Evolutionary conservation across 306 rosid genomes (phyloP), one percentile per base, ranked within the genome.

Genomic region (Crotalaria pallida): DNA sequence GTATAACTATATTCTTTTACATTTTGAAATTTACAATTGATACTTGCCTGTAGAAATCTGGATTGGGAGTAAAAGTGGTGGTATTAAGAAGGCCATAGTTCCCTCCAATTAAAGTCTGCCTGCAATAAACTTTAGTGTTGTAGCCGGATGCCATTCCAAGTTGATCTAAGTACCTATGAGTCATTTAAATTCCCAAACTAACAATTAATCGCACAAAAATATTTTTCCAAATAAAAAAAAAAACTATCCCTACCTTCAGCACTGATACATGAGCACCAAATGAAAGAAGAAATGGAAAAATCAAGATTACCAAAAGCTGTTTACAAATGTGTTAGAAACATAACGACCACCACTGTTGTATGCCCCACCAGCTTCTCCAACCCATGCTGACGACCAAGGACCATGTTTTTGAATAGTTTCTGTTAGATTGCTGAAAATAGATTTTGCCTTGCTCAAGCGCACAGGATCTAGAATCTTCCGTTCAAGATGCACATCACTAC

Each of bases 311-410:
- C 99, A 94, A 76, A 94, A 94, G 88, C 96, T 88, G 85, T 90
- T 77, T 47, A 94, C 60, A 80, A 84, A 91, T 57, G 95, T 83
- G 86, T 91, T 80, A 9, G 99, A 90, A 66, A 94, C 95, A 73
- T 65, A 56, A 50, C 58, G 88, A 63, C 95, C 87, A 9, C 99
- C 99, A 7, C 97, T 94, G 77, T 94, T 94, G 68, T 52, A 94
- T 47, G 97, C 97, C 22, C 99, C 99, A 10, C 99, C 99, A 64
- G 99, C 86, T 86, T 94, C 99, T 45, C 99, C 97, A 13, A 94
- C 97, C 99, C 99, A 94, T 17, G 91, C 88, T 48, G 87, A 80
- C 58, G 95, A 77, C 96, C 97, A 88, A 41, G 96, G 90, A 45
- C 98, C 97, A 36, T 88, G 50, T 52, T 58, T 78, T 62, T 84